Conservation (phyloP, 1,284 basidiomycete genomes). For the Taiwanofungus camphoratus region DNA sequence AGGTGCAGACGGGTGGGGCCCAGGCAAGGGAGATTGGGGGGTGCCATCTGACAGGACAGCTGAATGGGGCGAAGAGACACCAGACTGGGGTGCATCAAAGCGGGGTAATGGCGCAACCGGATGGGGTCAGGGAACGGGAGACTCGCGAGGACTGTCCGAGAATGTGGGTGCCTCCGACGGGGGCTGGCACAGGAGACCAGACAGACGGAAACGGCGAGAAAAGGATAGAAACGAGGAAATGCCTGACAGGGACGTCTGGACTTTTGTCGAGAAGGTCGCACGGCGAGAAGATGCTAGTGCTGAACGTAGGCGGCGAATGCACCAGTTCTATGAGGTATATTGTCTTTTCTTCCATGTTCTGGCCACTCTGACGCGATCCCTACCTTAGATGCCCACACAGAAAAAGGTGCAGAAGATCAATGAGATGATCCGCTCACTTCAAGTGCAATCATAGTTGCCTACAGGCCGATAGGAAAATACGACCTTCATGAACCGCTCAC, state of each 20-base stretch:
- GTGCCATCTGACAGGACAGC: slow-evolving; percentile 9
- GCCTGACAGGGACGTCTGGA: slow-evolving; percentile 11
- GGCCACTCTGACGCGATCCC: slow-evolving; percentile 1
- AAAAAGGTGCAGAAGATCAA: slow-evolving; percentile 43
- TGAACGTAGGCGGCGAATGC: slow-evolving; percentile 38
- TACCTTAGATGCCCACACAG: slow-evolving; percentile 44
- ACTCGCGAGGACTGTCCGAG: neutral
- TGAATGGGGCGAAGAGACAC: neutral
- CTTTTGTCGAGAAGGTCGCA: slow-evolving; percentile 48
- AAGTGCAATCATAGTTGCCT: neutral
- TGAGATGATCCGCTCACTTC: slow-evolving; percentile 29
- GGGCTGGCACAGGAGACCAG: too few relatives aligned
- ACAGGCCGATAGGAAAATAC: too few relatives aligned
- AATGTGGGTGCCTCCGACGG: neutral
- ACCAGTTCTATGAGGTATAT: slow-evolving; percentile 44
- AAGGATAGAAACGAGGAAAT: neutral
- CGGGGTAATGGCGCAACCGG: neutral
- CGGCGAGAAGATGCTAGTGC: slow-evolving; percentile 33
- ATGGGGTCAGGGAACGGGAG: neutral
- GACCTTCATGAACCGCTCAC: neutral
- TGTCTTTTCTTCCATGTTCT: neutral
- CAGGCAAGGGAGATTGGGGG: slow-evolving; percentile 15
- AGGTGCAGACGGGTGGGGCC: neutral
- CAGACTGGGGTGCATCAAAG: neutral
- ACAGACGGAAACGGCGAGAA: too few relatives aligned